Evolutionary conservation across 176 grass and related monocot species (phyloP).

Genomic region (Oryza officinalis): DNA sequence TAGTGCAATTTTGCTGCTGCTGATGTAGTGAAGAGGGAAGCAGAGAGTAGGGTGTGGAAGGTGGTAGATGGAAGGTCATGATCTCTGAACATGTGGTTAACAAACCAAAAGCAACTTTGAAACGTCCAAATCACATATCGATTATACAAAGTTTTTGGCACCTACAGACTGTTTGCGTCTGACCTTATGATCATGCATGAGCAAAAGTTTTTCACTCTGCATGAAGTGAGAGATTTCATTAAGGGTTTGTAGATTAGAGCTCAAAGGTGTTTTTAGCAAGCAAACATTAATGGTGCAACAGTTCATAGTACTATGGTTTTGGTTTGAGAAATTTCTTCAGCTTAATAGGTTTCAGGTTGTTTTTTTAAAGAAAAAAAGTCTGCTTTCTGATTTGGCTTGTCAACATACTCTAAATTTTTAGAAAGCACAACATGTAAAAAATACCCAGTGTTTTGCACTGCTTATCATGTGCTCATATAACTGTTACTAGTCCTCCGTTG

Average conservation of each 20-base stretch:
- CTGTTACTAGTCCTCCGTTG: neutral
- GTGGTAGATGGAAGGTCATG: slow-evolving; percentile 41
- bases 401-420: neutral
- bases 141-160: neutral
- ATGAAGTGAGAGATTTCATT: neutral
- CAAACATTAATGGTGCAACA: neutral
- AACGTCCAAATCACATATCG: slow-evolving; percentile 33
- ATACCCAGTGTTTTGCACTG: neutral
- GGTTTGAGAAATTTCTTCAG: neutral
- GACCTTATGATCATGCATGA: slow-evolving; percentile 20
- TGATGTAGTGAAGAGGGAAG: slow-evolving; percentile 16
- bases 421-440: neutral
- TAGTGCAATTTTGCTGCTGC: slow-evolving; percentile 19
- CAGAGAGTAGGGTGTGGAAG: slow-evolving; percentile 21
- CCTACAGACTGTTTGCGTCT: slow-evolving; percentile 21
- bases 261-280: neutral
- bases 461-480: neutral
- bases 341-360: neutral
- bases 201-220: neutral
- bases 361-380: neutral
- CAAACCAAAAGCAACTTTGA: slow-evolving; percentile 36
- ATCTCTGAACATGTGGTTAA: slow-evolving; percentile 35
- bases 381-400: neutral
- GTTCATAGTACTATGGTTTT: neutral
- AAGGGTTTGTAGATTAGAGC: neutral